Base-by-base conservation (phyloP, 805 yeast species). In the Candida pini region DNA sequence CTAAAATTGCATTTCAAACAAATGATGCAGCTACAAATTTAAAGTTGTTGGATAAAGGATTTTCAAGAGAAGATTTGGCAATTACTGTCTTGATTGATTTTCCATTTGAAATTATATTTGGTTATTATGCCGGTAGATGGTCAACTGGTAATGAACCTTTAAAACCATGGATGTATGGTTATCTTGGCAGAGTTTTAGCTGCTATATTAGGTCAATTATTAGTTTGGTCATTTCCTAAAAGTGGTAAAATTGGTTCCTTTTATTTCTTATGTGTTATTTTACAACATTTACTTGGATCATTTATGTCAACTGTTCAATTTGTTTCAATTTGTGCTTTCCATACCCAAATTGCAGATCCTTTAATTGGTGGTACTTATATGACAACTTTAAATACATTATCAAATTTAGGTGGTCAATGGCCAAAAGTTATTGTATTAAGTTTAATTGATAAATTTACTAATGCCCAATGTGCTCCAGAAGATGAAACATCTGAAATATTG, bases 381-480 rank as follows among this genome's bases (percentile, higher is more conserved):
- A 92, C 98, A 0, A 80, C 95, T 1, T 66, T 92, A 39, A 92
- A 92, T 59, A 92, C 98, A 0, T 66, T 92, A 31, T 78, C 94
- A 27, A 92, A 92, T 56, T 69, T 90, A 38, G 98, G 98, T 17
- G 98, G 98, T 9, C 92, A 94, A 28, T 92, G 98, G 98, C 98
- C 98, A 2, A 71, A 87, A 35, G 64, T 86, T n/a, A 64, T 92
- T 21, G 79, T 90, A 2, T 71, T 88, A 45, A 74, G 69, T 39
- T 68, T 88, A 59, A 90, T 92, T 36, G 97, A 90, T 60, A 71
- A 68, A 46, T 73, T 88, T 47, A 84, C 97, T 0, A 49, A 60
- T 4, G 76, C 88, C 1, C 55, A 66, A 20, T 90, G 97, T 60
- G 46, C 58, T 7, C 54, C 66, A 9, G 20, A 34, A 2, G 30